Evolutionary conservation across 2,329 filamentous ascomycete genomes (phyloP).

Genomic region (Magnaporthiopsis poae): DNA sequence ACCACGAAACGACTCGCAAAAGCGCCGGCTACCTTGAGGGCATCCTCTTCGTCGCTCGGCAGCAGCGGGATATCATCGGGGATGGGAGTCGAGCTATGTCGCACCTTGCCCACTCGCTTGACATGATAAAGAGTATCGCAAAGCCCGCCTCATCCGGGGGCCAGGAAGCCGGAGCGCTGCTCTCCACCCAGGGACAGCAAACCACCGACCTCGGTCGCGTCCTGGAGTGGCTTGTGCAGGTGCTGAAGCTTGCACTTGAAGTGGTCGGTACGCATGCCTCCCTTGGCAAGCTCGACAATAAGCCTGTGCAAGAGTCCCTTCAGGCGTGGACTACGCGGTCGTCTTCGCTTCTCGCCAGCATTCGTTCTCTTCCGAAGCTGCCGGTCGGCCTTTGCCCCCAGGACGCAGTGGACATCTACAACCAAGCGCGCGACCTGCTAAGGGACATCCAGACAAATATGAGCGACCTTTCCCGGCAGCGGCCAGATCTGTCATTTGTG

Average conservation of each 20-base stretch:
- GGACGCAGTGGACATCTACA: constrained; percentile 23
- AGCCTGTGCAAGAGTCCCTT: constrained; percentile 34
- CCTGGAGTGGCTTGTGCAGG: constrained; percentile 54
- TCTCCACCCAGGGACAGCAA: constrained; percentile 7
- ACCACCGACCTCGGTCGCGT: constrained; percentile 20
- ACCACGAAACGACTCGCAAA: constrained; percentile 64
- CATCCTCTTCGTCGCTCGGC: constrained; percentile 56
- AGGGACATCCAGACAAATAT: constrained; percentile 32
- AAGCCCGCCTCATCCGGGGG: constrained; percentile 3
- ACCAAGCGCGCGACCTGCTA: constrained; percentile 27
- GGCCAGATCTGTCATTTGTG: constrained; percentile 54
- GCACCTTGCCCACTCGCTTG: not conserved
- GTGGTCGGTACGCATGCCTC: constrained; percentile 58
- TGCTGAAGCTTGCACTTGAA: constrained; percentile 53
- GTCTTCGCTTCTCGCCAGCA: constrained; percentile 30
- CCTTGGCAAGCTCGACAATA: constrained; percentile 45
- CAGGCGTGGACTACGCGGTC: constrained; percentile 40
- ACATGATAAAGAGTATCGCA: constrained; percentile 10
- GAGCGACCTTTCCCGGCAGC: constrained; percentile 28
- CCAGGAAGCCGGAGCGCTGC: not conserved
- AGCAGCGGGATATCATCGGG: constrained; percentile 46
- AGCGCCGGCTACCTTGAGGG: constrained; percentile 83
- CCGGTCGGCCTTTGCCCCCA: constrained; percentile 41
- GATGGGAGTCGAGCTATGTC: constrained; percentile 2
- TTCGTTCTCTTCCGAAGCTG: constrained; percentile 35